phyloP scores from a whole-genome alignment of 2,329 filamentous ascomycete genomes.

The Ceratocystis albifundus region DNA sequence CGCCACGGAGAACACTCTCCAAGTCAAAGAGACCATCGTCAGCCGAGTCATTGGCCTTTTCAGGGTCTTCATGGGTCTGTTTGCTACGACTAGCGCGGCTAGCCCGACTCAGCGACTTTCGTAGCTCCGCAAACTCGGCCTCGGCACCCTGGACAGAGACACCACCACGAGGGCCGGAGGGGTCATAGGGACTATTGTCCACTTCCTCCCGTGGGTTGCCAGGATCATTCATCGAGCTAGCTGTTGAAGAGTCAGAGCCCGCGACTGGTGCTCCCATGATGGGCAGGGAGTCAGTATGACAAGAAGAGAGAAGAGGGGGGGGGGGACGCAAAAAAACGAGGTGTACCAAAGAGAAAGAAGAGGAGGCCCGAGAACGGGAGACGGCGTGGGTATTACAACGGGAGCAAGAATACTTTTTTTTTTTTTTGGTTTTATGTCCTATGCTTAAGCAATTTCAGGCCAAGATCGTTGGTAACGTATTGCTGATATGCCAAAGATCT shows the following conservation, averaged over 20 bases:
- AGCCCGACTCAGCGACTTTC: slow-evolving; percentile 46
- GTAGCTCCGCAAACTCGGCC: slow-evolving; percentile 58
- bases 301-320: not conserved
- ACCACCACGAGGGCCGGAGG: slow-evolving; percentile 29
- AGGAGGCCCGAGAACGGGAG: not conserved
- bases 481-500: not conserved
- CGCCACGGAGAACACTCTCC: slow-evolving; percentile 60
- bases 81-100: slow-evolving; percentile 40
- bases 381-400: not conserved
- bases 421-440: no score
- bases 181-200: slow-evolving; percentile 16
- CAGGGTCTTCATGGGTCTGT: slow-evolving; percentile 39
- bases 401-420: not conserved
- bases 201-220: slow-evolving; percentile 2
- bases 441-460: no score
- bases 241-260: slow-evolving; percentile 21
- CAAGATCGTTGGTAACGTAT: no score
- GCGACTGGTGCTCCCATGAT: slow-evolving; percentile 20
- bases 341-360: not conserved
- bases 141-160: slow-evolving; percentile 57
- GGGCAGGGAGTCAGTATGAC: not conserved
- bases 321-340: not conserved
- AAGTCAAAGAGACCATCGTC: slow-evolving; percentile 53
- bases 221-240: slow-evolving; percentile 19
- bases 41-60: slow-evolving; percentile 43